Evolutionary conservation across 139 green algal genomes (phyloP), one percentile per base, ranked within the genome.

Genomic region (Micractinium sp.): DNA sequence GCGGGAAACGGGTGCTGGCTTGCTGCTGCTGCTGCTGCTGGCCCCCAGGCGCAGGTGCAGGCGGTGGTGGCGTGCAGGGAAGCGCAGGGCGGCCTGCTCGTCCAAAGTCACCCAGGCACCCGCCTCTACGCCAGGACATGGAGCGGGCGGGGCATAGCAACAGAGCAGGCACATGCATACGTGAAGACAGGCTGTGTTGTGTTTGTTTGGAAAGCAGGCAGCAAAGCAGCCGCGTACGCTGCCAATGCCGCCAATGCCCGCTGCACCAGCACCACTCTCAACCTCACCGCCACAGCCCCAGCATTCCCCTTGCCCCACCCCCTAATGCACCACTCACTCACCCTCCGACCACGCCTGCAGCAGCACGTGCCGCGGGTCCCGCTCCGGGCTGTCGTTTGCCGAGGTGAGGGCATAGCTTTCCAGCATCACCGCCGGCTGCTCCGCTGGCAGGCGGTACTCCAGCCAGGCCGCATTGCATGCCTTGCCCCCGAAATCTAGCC

Each of bases 401-500:
- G 89, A 92, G 23, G 94, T 88, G 38, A 98, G 36, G n/a, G 94
- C 92, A 75, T 98, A 98, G 7, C 69, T 33, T 0, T 19, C 35
- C 35, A 95, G 0, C 4, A 80, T 33, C 0, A 91, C 82, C 13
- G 81, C 4, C 61, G 83, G 31, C 36, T 69, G 15, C 27, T 36
- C 71, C 7, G 87, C 63, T 19, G 92, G 89, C 60, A 96, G 75
- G 39, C 88, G 90, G 66, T 95, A 95, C 90, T 97, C 94, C 29
- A 97, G 82, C 95, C 94, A 97, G 0, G 91, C 86, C 13, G 27
- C 61, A 53, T 94, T 92, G 7, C 86, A 63, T 5, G 18, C 90
- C 91, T 60, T 87, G 90, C 33, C 92, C 33, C 93, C 95, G 91
- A 97, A 98, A 88, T 97, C 96, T 31, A 98, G 92, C 96, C 96